Evolutionary conservation across 352 stramenopile genomes (phyloP), one percentile per base, ranked within the genome.

Genomic region (Pythium rishiriense): DNA sequence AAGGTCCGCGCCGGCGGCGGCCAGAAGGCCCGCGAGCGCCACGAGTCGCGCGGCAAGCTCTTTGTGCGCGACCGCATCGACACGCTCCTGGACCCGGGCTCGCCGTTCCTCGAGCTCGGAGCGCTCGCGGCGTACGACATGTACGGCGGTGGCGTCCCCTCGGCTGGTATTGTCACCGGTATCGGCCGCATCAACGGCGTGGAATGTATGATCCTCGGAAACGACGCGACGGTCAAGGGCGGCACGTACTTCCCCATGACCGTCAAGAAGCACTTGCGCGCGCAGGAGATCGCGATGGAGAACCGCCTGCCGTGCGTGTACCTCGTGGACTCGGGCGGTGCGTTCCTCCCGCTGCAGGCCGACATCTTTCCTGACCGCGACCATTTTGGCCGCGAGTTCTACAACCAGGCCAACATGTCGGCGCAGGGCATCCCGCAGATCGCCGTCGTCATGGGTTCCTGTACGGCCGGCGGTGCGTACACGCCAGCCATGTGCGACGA

Each of bases 171-270:
- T 47, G 83, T 98, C 28, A 97, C 92, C 37, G 93, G 90, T n/a
- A 93, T 97, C 58, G 89, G 89, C 42, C 76, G 81, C 42, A 78
- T 97, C 57, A 81, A 85, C 22, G 89, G 94, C 24, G 70, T 94
- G 29, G 78, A 98, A 60, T 98, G 94, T 64, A 98, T 99, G 93
- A 96, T 99, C 62, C 75, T 99, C 28, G 97, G 90, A 37, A 99
- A 99, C 75, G 97, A 99, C 83, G 97, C 97, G 7, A 99, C 97
- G 0, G 96, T 99, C 26, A 99, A 99, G 65, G 97, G 97, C 41
- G 97, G 97, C 22, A 99, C 97, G 0, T 99, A 99, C 74, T 99
- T 98, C 73, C 97, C 97, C 1, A 93, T 99, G 70, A 99, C 97
- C 2, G 97, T 99, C 37, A 99, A 99, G 85, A 99, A 99, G 68